Conservation (phyloP, 106 monocot genomes). For the Narthecium ossifragum region DNA sequence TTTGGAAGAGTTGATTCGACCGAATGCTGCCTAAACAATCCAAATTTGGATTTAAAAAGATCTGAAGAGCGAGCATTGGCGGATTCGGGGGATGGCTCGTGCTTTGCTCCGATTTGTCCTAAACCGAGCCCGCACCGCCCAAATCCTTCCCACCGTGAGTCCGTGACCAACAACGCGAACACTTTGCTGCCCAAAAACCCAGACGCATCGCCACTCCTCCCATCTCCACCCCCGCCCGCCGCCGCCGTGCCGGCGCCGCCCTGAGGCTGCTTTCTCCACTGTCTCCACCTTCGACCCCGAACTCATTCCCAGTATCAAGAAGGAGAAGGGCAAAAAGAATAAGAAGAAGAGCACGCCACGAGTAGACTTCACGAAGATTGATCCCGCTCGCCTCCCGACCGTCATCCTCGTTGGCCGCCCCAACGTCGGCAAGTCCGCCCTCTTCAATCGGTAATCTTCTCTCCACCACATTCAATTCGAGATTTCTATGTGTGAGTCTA, state of each 20-base stretch:
- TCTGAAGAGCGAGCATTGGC: too few relatives aligned
- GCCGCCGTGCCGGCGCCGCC: background rate
- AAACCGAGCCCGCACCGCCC: too few relatives aligned
- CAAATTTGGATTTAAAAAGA: too few relatives aligned
- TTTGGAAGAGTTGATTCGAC: too few relatives aligned
- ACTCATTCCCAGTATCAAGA: background rate
- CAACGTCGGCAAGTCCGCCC: conserved; percentile 96
- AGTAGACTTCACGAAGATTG: conserved; percentile 83
- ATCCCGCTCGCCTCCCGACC: conserved; percentile 59
- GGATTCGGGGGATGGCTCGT: too few relatives aligned
- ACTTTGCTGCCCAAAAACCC: too few relatives aligned
- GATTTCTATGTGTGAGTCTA: background rate
- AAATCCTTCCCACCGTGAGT: too few relatives aligned
- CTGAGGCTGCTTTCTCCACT: background rate
- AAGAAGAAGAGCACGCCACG: conserved; percentile 37
- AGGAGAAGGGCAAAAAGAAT: conserved; percentile 1
- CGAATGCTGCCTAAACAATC: too few relatives aligned
- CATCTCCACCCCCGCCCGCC: background rate
- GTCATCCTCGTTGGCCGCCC: conserved; percentile 93
- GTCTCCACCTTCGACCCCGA: background rate
- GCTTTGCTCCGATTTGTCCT: too few relatives aligned
- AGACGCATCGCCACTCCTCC: background rate
- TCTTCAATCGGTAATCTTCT: conserved; percentile 76
- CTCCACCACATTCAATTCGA: background rate
- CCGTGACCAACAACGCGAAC: too few relatives aligned